A percentile compares a stretch with the other conserved stretches of the same genome.
These are phyloP conservation scores for Termitomyces sp. DNA, from an alignment of 768 basidiomycete species.

Conservation along the genomic window DNA sequence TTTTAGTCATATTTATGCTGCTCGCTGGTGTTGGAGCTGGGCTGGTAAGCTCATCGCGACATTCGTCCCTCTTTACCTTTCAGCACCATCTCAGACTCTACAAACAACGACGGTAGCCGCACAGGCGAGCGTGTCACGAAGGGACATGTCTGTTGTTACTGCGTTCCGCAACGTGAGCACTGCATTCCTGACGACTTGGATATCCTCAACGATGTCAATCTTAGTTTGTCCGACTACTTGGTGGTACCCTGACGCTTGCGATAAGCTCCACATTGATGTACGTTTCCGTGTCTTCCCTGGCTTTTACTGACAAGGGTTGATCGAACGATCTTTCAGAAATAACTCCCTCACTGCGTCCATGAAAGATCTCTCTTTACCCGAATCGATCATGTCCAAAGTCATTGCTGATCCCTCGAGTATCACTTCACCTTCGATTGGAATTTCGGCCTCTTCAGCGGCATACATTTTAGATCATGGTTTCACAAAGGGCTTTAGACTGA, in stretches of 20 bases:
- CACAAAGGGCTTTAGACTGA: conserved; percentile 47
- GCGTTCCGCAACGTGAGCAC: conserved; percentile 51
- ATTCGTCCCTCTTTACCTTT: neutral
- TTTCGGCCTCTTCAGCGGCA: conserved; percentile 30
- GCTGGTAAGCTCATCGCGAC: conserved; percentile 29
- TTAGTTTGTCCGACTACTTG: conserved; percentile 63
- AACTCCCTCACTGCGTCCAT: conserved; percentile 41
- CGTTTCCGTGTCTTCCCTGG: conserved; percentile 1
- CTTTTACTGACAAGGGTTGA: neutral
- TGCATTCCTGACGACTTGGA: neutral
- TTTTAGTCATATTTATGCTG: conserved; percentile 56
- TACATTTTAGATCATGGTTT: conserved; percentile 44
- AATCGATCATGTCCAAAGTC: conserved; percentile 32
- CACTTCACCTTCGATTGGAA: conserved; percentile 25
- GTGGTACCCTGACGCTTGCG: conserved; percentile 64
- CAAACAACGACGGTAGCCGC: conserved; percentile 67
- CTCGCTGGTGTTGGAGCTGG: conserved; percentile 58
- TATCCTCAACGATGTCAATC: neutral
- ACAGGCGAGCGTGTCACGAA: conserved; percentile 64
- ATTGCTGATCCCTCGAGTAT: conserved; percentile 42
- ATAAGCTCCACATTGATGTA: conserved; percentile 55
- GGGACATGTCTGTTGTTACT: conserved; percentile 76
- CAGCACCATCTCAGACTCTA: conserved; percentile 30
- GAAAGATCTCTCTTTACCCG: conserved; percentile 28
- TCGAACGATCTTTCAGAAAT: conserved; percentile 27